Evolutionary conservation across 1,284 basidiomycete genomes (phyloP).

Genomic region (Irpex sp.): DNA sequence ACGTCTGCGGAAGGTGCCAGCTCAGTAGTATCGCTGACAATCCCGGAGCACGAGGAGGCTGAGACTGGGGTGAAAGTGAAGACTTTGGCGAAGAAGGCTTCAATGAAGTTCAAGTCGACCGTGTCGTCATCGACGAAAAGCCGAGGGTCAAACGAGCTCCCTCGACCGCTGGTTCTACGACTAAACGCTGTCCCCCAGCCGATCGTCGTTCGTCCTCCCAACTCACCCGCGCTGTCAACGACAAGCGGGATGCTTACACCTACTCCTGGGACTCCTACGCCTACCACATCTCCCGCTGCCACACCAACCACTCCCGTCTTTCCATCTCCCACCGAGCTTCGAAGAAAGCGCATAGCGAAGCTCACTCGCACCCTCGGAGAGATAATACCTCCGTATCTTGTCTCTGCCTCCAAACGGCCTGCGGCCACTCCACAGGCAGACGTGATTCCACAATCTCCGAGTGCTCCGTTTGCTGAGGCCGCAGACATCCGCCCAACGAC

Average conservation of each 20-base stretch:
- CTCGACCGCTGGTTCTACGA: slow-evolving; percentile 28
- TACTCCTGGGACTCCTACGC: slow-evolving; percentile 14
- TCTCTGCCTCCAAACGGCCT: slow-evolving; percentile 30
- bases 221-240: slow-evolving; percentile 17
- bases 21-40: slow-evolving; percentile 24
- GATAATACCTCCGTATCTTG: slow-evolving; percentile 48
- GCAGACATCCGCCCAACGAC: not conserved
- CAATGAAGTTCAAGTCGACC: slow-evolving; percentile 7
- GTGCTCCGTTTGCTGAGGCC: too few species aligned
- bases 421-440: not conserved
- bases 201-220: not conserved
- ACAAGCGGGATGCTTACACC: slow-evolving; percentile 13
- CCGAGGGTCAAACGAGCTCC: slow-evolving; percentile 17
- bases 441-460: not conserved
- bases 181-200: slow-evolving; percentile 17
- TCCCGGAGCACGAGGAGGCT: slow-evolving; percentile 3
- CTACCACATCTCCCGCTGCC: slow-evolving; percentile 10
- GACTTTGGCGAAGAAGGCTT: slow-evolving; percentile 16
- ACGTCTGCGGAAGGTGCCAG: slow-evolving; percentile 12
- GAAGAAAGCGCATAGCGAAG: slow-evolving; percentile 43
- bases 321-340: slow-evolving; percentile 22
- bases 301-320: slow-evolving; percentile 23
- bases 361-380: slow-evolving; percentile 50
- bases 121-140: not conserved
- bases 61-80: slow-evolving; percentile 4